Evolutionary conservation across 2,329 filamentous ascomycete genomes (phyloP).

Genomic region (Cytospora leucostoma): DNA sequence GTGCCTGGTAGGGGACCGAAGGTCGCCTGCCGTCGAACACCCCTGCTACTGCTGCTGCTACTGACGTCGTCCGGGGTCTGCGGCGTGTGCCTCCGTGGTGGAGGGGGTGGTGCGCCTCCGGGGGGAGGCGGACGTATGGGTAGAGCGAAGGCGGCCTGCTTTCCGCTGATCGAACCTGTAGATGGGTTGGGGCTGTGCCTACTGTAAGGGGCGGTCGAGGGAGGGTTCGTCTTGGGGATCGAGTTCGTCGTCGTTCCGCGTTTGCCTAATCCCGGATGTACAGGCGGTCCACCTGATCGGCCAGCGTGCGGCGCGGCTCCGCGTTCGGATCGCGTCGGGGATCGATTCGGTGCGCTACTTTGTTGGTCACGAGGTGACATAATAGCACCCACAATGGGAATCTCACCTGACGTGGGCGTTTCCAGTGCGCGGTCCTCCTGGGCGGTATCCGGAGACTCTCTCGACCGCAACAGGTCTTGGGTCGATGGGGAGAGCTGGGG

Average conservation of each 20-base stretch:
- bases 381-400: slow-evolving; percentile 64
- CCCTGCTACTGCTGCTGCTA: slow-evolving; percentile 34
- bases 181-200: slow-evolving; percentile 32
- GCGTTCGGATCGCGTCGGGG: slow-evolving; percentile 50
- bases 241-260: slow-evolving; percentile 55
- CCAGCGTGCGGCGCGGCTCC: slow-evolving; percentile 45
- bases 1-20: slow-evolving; percentile 51
- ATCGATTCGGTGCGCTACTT: slow-evolving; percentile 49
- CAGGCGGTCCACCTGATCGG: slow-evolving; percentile 45
- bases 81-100: slow-evolving; percentile 57
- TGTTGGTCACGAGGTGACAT: slow-evolving; percentile 55
- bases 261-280: slow-evolving; percentile 56
- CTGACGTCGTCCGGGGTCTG: slow-evolving; percentile 53
- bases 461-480: slow-evolving; percentile 70
- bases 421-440: slow-evolving; percentile 50
- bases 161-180: slow-evolving; percentile 45
- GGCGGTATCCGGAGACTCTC: slow-evolving; percentile 58
- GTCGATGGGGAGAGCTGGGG: slow-evolving; percentile 78
- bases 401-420: slow-evolving; percentile 72
- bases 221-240: slow-evolving; percentile 49
- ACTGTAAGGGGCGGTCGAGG: slow-evolving; percentile 30
- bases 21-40: slow-evolving; percentile 55
- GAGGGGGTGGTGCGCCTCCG: slow-evolving; percentile 61
- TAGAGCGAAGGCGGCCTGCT: slow-evolving; percentile 58
- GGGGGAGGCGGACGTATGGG: slow-evolving; percentile 65